Percentiles rank a stretch among this genome's conserved stretches.
These are phyloP conservation scores for Boletus vinaceobasis DNA, from an alignment of 768 basidiomycete species.

Conservation along the genomic window DNA sequence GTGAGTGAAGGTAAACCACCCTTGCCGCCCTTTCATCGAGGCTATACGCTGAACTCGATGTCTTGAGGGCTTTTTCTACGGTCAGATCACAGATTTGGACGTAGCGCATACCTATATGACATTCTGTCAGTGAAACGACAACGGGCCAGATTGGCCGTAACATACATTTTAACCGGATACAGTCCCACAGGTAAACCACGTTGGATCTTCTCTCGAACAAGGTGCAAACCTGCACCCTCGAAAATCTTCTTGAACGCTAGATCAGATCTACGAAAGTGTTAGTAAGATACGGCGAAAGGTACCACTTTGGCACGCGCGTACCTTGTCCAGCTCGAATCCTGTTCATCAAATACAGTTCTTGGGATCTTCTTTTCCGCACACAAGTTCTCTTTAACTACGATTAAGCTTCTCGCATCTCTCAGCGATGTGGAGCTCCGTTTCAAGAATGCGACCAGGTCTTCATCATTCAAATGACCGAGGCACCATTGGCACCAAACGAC, in stretches of 20 bases:
- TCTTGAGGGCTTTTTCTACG: neutral
- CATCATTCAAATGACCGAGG: constrained; percentile 78
- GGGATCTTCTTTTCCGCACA: constrained; percentile 63
- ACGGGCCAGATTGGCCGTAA: neutral
- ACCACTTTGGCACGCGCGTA: constrained; percentile 23
- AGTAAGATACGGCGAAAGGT: neutral
- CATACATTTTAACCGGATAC: constrained; percentile 85
- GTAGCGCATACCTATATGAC: constrained; percentile 25
- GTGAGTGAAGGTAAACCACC: neutral
- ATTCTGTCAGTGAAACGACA: constrained; percentile 7
- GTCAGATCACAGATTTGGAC: constrained; percentile 6
- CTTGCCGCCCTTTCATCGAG: neutral
- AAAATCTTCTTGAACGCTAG: constrained; percentile 78
- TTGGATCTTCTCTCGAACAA: constrained; percentile 77
- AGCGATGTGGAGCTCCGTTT: constrained; percentile 59
- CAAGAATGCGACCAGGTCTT: constrained; percentile 76
- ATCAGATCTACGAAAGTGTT: constrained; percentile 60
- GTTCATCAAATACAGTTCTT: constrained; percentile 65
- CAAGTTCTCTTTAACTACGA: constrained; percentile 91
- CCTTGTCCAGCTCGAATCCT: constrained; percentile 92
- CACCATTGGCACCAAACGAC: constrained; percentile 98
- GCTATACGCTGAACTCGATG: neutral
- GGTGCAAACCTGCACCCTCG: constrained; percentile 60
- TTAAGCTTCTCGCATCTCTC: constrained; percentile 50
- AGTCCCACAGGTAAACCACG: constrained; percentile 78